Evolutionary conservation across 441 rosid species (phyloP).

Genomic region (Syzygium syzygioides): DNA sequence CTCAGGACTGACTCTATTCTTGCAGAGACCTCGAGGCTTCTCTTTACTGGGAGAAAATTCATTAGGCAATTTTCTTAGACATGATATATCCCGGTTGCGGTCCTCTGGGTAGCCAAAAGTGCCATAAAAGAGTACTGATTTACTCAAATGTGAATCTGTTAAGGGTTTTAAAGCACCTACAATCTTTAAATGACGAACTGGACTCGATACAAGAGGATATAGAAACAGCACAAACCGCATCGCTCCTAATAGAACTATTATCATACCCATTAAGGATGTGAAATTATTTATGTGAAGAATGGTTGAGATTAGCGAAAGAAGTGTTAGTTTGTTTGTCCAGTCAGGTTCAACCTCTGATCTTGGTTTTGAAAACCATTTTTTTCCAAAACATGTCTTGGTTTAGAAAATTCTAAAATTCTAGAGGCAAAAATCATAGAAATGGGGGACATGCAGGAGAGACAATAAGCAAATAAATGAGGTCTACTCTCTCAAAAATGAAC

Average conservation of each 20-base stretch:
- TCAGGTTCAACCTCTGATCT: not conserved
- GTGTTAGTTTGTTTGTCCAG: not conserved
- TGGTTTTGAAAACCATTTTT: not conserved
- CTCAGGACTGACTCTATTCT: not conserved
- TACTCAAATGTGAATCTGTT: not conserved
- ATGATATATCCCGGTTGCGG: fast-evolving
- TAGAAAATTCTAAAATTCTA: not conserved
- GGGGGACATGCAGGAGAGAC: not conserved
- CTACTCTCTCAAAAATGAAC: not conserved
- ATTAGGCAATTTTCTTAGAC: not conserved
- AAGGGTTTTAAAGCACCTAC: not conserved
- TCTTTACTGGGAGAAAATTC: not conserved
- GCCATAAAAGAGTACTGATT: not conserved
- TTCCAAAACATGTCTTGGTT: not conserved
- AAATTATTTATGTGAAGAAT: not conserved
- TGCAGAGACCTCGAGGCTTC: not conserved
- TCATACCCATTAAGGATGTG: not conserved
- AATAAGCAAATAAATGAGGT: not conserved
- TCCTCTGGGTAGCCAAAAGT: not conserved
- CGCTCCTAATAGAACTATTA: not conserved
- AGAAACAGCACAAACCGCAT: fast-evolving
- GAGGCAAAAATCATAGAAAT: not conserved
- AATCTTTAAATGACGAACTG: fast-evolving
- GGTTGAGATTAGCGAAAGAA: not conserved
- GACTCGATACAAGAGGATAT: not conserved